Evolutionary conservation across 306 rosid genomes (phyloP).

Genomic region (Coriaria nepalensis): DNA sequence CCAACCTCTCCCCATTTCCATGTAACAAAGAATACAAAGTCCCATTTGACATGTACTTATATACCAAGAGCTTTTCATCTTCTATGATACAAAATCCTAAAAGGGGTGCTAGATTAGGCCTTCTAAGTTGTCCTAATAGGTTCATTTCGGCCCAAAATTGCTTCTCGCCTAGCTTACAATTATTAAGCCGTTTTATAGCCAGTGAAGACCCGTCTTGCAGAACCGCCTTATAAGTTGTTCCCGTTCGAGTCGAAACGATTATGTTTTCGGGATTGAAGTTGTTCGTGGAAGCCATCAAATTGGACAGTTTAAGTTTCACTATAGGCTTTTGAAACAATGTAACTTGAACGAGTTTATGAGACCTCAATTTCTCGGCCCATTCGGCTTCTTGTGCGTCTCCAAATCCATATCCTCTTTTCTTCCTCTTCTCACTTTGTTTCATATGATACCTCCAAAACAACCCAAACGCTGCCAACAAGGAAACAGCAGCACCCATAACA

Average conservation of each 20-base stretch:
- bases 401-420: constrained; percentile 33
- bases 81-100: constrained; percentile 78
- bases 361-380: constrained; percentile 73
- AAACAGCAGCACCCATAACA: constrained; percentile 86
- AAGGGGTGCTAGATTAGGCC: constrained; percentile 82
- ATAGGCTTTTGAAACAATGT: constrained; percentile 83
- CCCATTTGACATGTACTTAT: constrained; percentile 82
- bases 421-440: constrained; percentile 33
- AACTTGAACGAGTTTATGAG: constrained; percentile 71
- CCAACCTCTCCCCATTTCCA: constrained; percentile 35
- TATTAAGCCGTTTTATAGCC: constrained; percentile 63
- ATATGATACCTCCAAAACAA: constrained; percentile 92
- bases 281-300: constrained; percentile 80
- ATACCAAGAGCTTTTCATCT: constrained; percentile 79
- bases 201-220: constrained; percentile 77
- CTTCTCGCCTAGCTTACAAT: constrained; percentile 75
- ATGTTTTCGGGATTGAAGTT: constrained; percentile 48
- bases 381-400: constrained; percentile 28
- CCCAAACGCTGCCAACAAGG: constrained; percentile 63
- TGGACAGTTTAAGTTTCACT: constrained; percentile 77
- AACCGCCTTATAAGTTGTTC: constrained; percentile 73
- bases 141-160: constrained; percentile 77
- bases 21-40: constrained; percentile 66
- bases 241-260: constrained; percentile 54
- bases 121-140: constrained; percentile 62